Evolutionary conservation across 331 rosid genomes (phyloP).

Genomic region (Malus hybrid): DNA sequence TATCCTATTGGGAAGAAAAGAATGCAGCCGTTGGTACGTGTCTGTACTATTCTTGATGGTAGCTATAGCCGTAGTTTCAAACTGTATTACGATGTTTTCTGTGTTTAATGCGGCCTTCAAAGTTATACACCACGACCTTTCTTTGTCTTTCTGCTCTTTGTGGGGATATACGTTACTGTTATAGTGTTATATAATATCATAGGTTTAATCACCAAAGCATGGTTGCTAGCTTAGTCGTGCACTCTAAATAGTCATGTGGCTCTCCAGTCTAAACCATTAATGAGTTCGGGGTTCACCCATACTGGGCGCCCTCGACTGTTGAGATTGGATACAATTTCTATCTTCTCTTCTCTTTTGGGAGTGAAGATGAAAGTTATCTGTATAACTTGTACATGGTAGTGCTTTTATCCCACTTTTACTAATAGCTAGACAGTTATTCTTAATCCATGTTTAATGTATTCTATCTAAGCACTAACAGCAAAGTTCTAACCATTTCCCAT

Average conservation of each 20-base stretch:
- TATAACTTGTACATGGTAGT: neutral
- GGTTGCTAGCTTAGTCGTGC: neutral
- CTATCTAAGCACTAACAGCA: neutral
- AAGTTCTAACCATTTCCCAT: neutral
- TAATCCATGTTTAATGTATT: neutral
- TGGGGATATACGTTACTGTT: neutral
- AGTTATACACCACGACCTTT: neutral
- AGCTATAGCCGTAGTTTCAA: neutral
- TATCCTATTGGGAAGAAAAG: conserved; percentile 96
- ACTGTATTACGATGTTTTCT: neutral
- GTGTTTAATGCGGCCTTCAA: neutral
- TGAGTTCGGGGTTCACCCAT: neutral
- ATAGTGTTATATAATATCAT: neutral
- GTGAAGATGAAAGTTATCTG: neutral
- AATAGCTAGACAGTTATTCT: neutral
- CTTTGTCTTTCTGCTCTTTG: neutral
- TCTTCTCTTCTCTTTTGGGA: neutral
- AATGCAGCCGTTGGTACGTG: conserved; percentile 91
- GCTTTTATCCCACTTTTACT: neutral
- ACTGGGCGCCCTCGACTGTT: neutral
- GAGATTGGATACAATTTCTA: neutral
- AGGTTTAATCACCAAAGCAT: neutral
- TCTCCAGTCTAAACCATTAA: neutral
- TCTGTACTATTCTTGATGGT: neutral
- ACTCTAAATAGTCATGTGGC: neutral